Percentiles rank a stretch among this genome's conserved stretches.
phyloP scores from a whole-genome alignment of 2,329 filamentous ascomycete species.

The Ophiostoma ips region DNA sequence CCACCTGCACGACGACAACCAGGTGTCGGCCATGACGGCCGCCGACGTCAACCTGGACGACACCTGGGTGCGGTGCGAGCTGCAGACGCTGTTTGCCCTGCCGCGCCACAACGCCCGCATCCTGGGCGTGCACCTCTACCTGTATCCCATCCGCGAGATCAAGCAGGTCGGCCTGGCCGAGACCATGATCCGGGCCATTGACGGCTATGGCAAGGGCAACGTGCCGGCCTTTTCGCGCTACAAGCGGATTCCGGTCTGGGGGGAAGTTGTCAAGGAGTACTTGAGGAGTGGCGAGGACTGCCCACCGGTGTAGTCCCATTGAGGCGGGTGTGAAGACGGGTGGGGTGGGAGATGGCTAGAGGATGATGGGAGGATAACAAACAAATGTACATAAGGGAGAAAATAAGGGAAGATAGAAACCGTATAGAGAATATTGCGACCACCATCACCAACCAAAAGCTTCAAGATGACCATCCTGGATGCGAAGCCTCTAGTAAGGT shows the following conservation, averaged over 20 bases:
- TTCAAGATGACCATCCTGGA: too few species aligned
- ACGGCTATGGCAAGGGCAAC: conserved; percentile 10
- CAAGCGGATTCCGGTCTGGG: conserved; percentile 11
- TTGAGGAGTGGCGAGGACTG: conserved; percentile 7
- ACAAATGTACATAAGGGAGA: too few species aligned
- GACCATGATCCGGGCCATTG: conserved; percentile 7
- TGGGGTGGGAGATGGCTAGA: not conserved
- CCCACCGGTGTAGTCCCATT: not conserved
- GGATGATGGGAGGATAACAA: not conserved
- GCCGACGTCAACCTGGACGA: conserved; percentile 6
- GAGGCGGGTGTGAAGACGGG: not conserved
- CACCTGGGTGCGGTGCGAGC: conserved; percentile 11
- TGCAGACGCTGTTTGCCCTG: conserved; percentile 9
- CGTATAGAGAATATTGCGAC: too few species aligned
- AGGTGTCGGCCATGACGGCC: not conserved
- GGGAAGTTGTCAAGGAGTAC: conserved; percentile 8
- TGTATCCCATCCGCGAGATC: conserved; percentile 11
- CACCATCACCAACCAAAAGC: too few species aligned
- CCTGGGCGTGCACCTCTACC: conserved; percentile 9
- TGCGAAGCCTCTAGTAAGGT: too few species aligned
- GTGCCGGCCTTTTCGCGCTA: conserved; percentile 8
- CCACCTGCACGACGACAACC: conserved; percentile 7
- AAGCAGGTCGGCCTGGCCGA: conserved; percentile 8
- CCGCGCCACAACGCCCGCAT: conserved; percentile 5
- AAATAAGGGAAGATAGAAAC: too few species aligned